Evolutionary conservation across 2,329 filamentous ascomycete genomes (phyloP), one percentile per base, ranked within the genome.

Genomic region (Paracoccidioides lutzii): DNA sequence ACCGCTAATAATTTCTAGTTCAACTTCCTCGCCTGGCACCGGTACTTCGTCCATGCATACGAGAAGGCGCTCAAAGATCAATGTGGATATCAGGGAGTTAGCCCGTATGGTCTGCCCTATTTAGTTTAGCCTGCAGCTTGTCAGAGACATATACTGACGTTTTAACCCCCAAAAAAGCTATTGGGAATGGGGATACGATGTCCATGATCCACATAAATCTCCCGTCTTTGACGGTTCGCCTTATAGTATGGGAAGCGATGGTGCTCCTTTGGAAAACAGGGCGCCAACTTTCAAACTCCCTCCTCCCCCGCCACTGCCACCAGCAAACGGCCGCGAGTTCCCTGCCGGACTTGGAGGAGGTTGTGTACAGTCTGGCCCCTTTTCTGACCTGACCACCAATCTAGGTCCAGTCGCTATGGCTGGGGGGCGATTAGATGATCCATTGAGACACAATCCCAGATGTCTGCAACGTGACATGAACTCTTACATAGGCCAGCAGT

Each of bases 401-500:
- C 56, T 71, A 9, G 68, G 67, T 5, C 68, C 69, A 1, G 57
- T 62, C 44, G 49, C 55, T 22, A 10, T 32, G 22, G 15, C 30
- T 0, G 43, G 53, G 12, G 54, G 32, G 1, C 7, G 22, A 28
- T 14, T 41, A 45, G 28, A 46, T 9, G 53, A 60, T 44, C 52
- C 41, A 5, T 58, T 68, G 12, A 49, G 55, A 6, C 67, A 69
- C 61, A 71, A 70, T 54, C 68, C 70, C 15, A 66, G 67, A 28
- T 72, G 70, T 55, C 55, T 72, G 53, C 69, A 64, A 55, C 64
- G 70, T 45, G 66, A 75, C 59, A 57, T 76, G 40, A 72, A 72
- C 61, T 61, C 57, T 5, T 53, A 32, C 38, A 55, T 60, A 43
- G 53, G 52, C 32, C 54, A 58, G 32, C 44, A 53, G 1, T 58